These are phyloP conservation scores for Trichophyton verrucosum DNA, from an alignment of 2,329 filamentous ascomycete species.

Conservation along the genomic window DNA sequence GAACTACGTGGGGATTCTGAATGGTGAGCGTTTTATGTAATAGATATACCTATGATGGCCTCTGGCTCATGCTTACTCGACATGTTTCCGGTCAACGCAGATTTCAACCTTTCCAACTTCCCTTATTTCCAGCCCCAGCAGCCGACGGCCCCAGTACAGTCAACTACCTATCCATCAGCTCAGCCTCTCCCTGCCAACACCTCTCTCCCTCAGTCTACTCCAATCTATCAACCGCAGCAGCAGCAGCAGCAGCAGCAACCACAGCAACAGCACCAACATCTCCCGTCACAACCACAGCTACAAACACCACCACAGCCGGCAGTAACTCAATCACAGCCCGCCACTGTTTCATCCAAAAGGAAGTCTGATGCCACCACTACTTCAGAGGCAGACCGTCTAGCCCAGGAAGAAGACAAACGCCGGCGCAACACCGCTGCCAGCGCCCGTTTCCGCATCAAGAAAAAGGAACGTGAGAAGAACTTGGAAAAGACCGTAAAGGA, in stretches of 20 bases:
- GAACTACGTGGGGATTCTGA: slow-evolving; percentile 32
- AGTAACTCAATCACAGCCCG: neutral
- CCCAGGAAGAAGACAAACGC: slow-evolving; percentile 81
- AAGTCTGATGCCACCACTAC: slow-evolving; percentile 13
- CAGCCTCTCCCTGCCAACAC: neutral
- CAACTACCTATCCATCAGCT: slow-evolving; percentile 4
- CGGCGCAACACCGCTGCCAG: slow-evolving; percentile 79
- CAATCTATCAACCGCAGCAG: neutral
- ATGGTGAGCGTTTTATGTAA: slow-evolving; percentile 23
- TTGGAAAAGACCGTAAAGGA: slow-evolving; percentile 73
- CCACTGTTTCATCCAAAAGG: slow-evolving; percentile 6
- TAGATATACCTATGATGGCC: neutral
- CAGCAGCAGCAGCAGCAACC: neutral
- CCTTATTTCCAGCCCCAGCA: slow-evolving; percentile 8
- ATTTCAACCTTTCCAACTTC: slow-evolving; percentile 13
- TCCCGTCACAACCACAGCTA: neutral
- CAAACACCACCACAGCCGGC: neutral
- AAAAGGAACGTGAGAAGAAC: slow-evolving; percentile 86
- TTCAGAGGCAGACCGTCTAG: slow-evolving; percentile 54
- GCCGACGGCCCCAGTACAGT: slow-evolving; percentile 9
- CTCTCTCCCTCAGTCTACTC: neutral
- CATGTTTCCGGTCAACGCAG: slow-evolving; percentile 2
- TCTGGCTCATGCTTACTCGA: neutral
- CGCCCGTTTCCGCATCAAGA: slow-evolving; percentile 84
- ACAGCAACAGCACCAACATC: neutral